phyloP scores from a whole-genome alignment of 2,329 filamentous ascomycete genomes.

The Blumeria graminis region DNA sequence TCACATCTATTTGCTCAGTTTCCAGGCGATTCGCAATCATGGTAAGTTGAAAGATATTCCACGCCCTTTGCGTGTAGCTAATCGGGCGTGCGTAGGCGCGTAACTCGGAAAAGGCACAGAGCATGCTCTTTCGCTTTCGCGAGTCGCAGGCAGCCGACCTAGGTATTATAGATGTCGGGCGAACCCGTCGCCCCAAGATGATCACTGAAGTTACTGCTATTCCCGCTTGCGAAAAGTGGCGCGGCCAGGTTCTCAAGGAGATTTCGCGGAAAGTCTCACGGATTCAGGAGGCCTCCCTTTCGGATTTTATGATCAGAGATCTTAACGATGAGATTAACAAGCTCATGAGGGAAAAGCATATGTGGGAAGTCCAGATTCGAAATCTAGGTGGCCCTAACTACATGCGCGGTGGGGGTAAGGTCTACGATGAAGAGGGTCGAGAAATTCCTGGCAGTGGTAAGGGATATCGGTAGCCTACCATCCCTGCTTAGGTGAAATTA shows the following conservation, averaged over 20 bases:
- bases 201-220: slow-evolving; percentile 74
- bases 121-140: slow-evolving; percentile 99
- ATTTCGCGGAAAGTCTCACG: slow-evolving; percentile 89
- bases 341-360: slow-evolving; percentile 94
- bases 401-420: slow-evolving; percentile 23
- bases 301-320: slow-evolving; percentile 91
- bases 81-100: slow-evolving; percentile 37
- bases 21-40: slow-evolving; percentile 8
- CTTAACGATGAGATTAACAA: slow-evolving; percentile 99
- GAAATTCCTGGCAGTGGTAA: slow-evolving; percentile 48
- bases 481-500: neutral
- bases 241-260: slow-evolving; percentile 89
- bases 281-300: slow-evolving; percentile 79
- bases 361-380: slow-evolving; percentile 94
- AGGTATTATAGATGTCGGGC: slow-evolving; percentile 82
- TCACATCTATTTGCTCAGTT: neutral
- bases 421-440: slow-evolving; percentile 28
- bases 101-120: slow-evolving; percentile 96
- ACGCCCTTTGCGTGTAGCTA: slow-evolving; percentile 2
- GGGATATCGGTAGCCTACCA: slow-evolving; percentile 65
- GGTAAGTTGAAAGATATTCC: slow-evolving; percentile 7
- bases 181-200: slow-evolving; percentile 68
- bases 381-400: slow-evolving; percentile 96
- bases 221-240: slow-evolving; percentile 87
- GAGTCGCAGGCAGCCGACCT: slow-evolving; percentile 90